Evolutionary conservation across 2,329 filamentous ascomycete genomes (phyloP).

Genomic region (Colletotrichum spaethianum): DNA sequence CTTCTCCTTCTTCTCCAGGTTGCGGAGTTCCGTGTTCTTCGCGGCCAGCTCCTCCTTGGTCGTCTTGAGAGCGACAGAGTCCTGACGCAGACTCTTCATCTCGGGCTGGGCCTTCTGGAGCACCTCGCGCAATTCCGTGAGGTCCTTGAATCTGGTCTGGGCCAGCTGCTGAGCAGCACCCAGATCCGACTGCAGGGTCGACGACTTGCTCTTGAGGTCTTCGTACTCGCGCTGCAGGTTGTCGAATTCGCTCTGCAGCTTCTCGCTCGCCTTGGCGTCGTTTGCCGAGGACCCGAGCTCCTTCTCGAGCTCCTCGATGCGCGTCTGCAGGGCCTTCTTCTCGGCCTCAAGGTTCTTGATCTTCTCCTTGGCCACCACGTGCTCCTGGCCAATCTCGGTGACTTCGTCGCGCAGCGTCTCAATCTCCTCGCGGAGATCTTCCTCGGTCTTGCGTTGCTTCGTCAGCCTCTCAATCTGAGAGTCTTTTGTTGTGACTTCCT

Average conservation of each 20-base stretch:
- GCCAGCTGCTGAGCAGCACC: conserved; percentile 89
- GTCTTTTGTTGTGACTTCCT: conserved; percentile 75
- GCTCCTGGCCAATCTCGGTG: conserved; percentile 83
- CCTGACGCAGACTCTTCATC: conserved; percentile 81
- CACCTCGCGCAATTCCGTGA: conserved; percentile 84
- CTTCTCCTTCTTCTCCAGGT: conserved; percentile 86
- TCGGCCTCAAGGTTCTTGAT: conserved; percentile 79
- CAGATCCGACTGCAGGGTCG: conserved; percentile 84
- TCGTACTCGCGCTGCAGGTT: conserved; percentile 70
- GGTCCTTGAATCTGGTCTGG: conserved; percentile 88
- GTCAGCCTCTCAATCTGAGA: conserved; percentile 79
- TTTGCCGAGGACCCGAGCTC: conserved; percentile 67
- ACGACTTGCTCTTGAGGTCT: conserved; percentile 78
- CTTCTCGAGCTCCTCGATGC: conserved; percentile 78
- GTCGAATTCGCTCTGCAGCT: conserved; percentile 74
- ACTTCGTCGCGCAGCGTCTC: conserved; percentile 87
- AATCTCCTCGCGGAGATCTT: conserved; percentile 87
- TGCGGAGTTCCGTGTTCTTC: conserved; percentile 73
- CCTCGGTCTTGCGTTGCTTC: conserved; percentile 80
- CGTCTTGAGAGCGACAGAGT: conserved; percentile 81
- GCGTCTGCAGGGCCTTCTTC: conserved; percentile 75
- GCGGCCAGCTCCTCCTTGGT: conserved; percentile 80
- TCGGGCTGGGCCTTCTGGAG: conserved; percentile 91
- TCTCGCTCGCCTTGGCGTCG: conserved; percentile 62
- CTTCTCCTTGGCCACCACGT: conserved; percentile 86